Conservation (phyloP, 805 yeast genomes). For the Danielozyma ontarioensis region DNA sequence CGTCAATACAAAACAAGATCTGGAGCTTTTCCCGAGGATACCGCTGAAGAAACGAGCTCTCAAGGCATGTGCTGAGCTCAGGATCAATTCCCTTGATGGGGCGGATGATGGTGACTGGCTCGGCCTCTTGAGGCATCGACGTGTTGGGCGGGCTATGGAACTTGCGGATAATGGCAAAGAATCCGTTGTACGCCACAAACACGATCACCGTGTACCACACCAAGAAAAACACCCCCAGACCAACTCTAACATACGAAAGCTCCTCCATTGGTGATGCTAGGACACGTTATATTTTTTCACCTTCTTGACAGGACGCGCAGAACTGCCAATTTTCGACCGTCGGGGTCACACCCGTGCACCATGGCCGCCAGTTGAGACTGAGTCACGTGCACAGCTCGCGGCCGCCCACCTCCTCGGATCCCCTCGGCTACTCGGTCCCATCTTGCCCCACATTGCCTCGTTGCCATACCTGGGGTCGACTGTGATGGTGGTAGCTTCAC, state of each 20-base stretch:
- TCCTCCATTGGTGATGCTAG: too few species aligned
- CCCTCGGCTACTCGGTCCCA: too few species aligned
- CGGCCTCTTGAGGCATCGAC: constrained; percentile 6
- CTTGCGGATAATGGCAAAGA: constrained; percentile 29
- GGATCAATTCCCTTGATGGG: constrained; percentile 85
- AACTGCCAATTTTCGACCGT: too few species aligned
- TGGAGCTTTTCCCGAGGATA: constrained; percentile 61
- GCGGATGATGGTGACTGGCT: constrained; percentile 65
- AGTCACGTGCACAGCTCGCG: too few species aligned
- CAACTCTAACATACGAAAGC: constrained; percentile 1
- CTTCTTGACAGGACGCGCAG: too few species aligned
- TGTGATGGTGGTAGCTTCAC: too few species aligned
- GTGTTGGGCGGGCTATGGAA: constrained; percentile 18
- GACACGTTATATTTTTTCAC: too few species aligned
- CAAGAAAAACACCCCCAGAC: constrained; percentile 15
- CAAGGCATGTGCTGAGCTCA: constrained; percentile 62
- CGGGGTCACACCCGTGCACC: too few species aligned
- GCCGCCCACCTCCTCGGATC: too few species aligned
- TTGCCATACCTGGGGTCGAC: too few species aligned
- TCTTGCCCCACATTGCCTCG: too few species aligned
- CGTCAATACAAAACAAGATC: constrained; percentile 72
- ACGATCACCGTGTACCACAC: constrained; percentile 38
- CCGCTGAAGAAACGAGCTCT: constrained; percentile 61
- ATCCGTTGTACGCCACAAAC: constrained; percentile 34
- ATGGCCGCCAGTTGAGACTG: too few species aligned